Evolutionary conservation across 1,284 basidiomycete species (phyloP).

Genomic region (Cystobasidium pallidum): DNA sequence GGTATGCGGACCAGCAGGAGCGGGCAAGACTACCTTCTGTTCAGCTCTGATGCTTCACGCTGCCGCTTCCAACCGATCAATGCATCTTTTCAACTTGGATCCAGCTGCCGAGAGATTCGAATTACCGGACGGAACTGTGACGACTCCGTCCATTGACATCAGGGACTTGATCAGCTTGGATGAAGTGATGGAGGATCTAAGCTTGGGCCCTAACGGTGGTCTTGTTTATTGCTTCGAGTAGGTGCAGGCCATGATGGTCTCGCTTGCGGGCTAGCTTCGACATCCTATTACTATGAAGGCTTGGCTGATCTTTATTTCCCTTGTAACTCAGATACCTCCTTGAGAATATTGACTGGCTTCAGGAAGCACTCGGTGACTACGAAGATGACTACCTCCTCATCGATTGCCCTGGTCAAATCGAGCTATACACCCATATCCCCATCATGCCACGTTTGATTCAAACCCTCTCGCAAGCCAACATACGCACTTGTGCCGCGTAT

Average conservation of each 20-base stretch:
- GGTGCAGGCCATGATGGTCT: slow-evolving; percentile 56
- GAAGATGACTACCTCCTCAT: slow-evolving; percentile 98
- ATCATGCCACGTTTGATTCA: slow-evolving; percentile 87
- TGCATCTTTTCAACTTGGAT: slow-evolving; percentile 95
- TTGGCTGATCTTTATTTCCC: too few species aligned
- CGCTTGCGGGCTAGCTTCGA: not conserved
- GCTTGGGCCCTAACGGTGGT: slow-evolving; percentile 95
- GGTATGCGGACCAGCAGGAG: slow-evolving; percentile 73
- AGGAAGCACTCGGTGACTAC: slow-evolving; percentile 90
- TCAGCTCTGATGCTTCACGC: slow-evolving; percentile 88
- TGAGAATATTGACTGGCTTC: slow-evolving; percentile 98
- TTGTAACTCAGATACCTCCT: slow-evolving; percentile 74
- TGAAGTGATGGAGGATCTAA: slow-evolving; percentile 95
- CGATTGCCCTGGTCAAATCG: slow-evolving; percentile 98
- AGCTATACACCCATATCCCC: slow-evolving; percentile 97
- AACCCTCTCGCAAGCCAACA: slow-evolving; percentile 65
- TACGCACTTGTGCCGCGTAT: slow-evolving; percentile 82
- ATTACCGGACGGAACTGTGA: slow-evolving; percentile 60
- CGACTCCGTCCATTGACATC: slow-evolving; percentile 90
- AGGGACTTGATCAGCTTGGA: slow-evolving; percentile 88
- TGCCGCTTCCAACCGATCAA: slow-evolving; percentile 75
- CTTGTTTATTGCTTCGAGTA: slow-evolving; percentile 99
- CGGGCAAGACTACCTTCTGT: slow-evolving; percentile 96
- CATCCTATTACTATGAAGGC: not conserved
- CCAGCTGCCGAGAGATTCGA: slow-evolving; percentile 95